phyloP scores from a whole-genome alignment of 306 rosid species.

The Castanea mollissima region DNA sequence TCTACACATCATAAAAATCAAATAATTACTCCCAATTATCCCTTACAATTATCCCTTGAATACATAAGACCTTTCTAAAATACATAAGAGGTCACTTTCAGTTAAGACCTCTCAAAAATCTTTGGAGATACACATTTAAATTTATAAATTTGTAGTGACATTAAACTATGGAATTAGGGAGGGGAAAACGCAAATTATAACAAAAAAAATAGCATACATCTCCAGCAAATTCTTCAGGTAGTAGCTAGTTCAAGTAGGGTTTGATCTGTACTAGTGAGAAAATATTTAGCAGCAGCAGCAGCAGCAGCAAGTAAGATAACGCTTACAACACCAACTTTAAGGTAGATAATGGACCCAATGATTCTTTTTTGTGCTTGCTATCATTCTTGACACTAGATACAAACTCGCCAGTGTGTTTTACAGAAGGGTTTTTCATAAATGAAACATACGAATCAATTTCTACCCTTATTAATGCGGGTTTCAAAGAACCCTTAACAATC shows the following conservation, averaged over 20 bases:
- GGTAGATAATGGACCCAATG: conserved; percentile 20
- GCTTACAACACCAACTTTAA: conserved; percentile 36
- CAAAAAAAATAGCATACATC: too few relatives aligned
- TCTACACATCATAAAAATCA: conserved; percentile 34
- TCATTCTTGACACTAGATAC: conserved; percentile 21
- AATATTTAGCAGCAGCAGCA: conserved; percentile 38
- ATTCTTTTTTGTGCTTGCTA: neutral
- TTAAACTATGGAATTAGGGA: neutral
- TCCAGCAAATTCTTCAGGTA: conserved; percentile 23
- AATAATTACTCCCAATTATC: neutral
- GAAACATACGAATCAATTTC: conserved; percentile 52
- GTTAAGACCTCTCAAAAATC: too few relatives aligned
- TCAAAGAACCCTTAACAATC: conserved; percentile 54
- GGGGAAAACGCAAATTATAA: neutral
- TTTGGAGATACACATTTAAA: too few relatives aligned
- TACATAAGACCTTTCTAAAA: too few relatives aligned
- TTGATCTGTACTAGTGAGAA: conserved; percentile 23
- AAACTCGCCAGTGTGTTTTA: conserved; percentile 12
- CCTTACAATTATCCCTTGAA: neutral
- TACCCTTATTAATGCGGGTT: conserved; percentile 55
- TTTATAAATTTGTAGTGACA: neutral
- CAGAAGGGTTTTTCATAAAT: conserved; percentile 52
- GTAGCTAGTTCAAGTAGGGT: conserved; percentile 24
- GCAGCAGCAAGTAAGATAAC: conserved; percentile 31
- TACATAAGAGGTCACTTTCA: too few relatives aligned